Evolutionary conservation across 352 stramenopile genomes (phyloP).

Genomic region (Pythium coloratum): DNA sequence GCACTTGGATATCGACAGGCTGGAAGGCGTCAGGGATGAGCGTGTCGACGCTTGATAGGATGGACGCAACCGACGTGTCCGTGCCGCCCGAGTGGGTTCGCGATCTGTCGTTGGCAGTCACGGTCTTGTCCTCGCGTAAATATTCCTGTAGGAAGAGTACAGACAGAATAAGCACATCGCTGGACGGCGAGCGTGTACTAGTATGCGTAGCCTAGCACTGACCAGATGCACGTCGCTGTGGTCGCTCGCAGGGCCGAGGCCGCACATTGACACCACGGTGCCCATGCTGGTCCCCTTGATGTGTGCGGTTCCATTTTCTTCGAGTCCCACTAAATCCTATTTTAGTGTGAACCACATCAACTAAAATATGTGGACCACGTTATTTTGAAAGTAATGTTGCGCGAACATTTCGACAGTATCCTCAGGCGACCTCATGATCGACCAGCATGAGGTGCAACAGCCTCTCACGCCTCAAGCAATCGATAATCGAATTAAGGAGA

Average conservation of each 20-base stretch:
- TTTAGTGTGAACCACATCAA: neutral
- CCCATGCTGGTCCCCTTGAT: slow-evolving; percentile 28
- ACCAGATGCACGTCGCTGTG: slow-evolving; percentile 27
- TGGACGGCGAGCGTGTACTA: slow-evolving; percentile 33
- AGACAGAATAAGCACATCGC: slow-evolving; percentile 2
- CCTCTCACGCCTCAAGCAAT: too few relatives aligned
- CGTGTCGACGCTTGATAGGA: slow-evolving; percentile 28
- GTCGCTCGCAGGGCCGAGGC: slow-evolving; percentile 27
- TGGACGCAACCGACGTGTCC: slow-evolving; percentile 34
- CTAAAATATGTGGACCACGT: too few relatives aligned
- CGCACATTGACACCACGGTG: slow-evolving; percentile 40
- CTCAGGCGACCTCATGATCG: too few relatives aligned
- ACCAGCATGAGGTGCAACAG: too few relatives aligned
- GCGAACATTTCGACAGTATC: too few relatives aligned
- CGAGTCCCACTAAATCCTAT: too few relatives aligned
- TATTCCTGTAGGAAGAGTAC: slow-evolving; percentile 18
- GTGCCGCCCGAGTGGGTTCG: slow-evolving; percentile 26
- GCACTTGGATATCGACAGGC: slow-evolving; percentile 38
- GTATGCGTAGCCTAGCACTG: neutral
- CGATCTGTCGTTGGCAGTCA: slow-evolving; percentile 25
- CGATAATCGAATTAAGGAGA: too few relatives aligned
- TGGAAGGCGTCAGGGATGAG: slow-evolving; percentile 36
- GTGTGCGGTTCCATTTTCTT: neutral
- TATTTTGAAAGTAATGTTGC: too few relatives aligned
- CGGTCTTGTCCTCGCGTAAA: slow-evolving; percentile 25